phyloP scores from a whole-genome alignment of 176 grass and related monocot genomes.

The Avena eriantha region DNA sequence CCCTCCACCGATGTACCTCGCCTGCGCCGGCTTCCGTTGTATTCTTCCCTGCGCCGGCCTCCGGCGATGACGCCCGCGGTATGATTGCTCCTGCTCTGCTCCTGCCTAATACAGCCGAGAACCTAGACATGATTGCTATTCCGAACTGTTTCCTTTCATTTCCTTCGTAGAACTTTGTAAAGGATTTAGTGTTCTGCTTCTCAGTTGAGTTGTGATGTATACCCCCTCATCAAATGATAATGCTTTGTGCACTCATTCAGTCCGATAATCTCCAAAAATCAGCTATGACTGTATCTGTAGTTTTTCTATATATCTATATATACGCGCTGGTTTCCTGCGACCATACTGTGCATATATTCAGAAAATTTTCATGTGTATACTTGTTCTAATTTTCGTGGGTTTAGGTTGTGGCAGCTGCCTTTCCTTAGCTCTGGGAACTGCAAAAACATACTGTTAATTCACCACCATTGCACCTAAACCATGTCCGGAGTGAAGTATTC shows the following conservation, averaged over 20 bases:
- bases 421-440: background rate
- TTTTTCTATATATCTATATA: background rate
- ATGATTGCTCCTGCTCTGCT: background rate
- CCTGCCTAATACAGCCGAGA: background rate
- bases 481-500: background rate
- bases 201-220: background rate
- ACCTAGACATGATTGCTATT: background rate
- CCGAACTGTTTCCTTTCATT: background rate
- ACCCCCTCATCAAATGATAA: background rate
- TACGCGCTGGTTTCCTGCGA: background rate
- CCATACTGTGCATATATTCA: background rate
- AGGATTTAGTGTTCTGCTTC: background rate
- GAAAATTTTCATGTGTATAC: background rate
- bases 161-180: too few relatives aligned
- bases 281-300: background rate
- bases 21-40: background rate
- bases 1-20: background rate
- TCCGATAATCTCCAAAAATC: background rate
- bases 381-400: background rate
- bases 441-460: background rate
- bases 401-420: background rate
- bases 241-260: background rate
- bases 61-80: background rate
- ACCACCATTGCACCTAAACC: background rate
- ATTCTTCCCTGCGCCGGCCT: background rate